A percentile compares a stretch with the other conserved stretches of the same genome.
These are phyloP conservation scores for Hirsutella minnesotensis DNA, from an alignment of 2,329 filamentous ascomycete species.

Conservation along the genomic window DNA sequence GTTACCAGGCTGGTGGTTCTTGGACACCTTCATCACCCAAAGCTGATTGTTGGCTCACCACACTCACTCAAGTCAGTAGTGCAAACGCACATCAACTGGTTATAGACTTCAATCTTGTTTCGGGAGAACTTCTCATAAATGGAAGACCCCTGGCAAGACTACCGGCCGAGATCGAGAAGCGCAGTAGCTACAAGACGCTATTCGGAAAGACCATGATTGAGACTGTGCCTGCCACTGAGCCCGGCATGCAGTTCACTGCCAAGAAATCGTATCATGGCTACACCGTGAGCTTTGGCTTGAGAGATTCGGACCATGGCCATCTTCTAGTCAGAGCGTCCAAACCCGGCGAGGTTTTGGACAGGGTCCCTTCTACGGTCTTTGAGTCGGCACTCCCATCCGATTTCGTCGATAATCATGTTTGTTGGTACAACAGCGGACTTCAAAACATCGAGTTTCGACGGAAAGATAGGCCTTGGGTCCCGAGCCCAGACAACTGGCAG, in stretches of 20 bases:
- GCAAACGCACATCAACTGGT: background rate
- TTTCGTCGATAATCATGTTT: background rate
- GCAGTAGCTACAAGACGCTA: background rate
- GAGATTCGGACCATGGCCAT: background rate
- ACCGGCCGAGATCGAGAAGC: background rate
- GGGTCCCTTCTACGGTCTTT: background rate
- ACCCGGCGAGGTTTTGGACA: background rate
- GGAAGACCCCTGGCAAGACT: background rate
- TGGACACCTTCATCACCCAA: background rate
- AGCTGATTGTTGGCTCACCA: background rate
- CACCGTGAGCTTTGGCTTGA: background rate
- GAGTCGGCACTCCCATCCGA: background rate
- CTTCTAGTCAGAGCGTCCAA: background rate
- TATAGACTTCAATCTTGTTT: background rate
- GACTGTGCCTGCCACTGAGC: background rate
- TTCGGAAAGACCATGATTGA: background rate
- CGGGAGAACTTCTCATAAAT: background rate
- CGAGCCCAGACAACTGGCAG: background rate
- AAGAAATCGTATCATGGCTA: background rate
- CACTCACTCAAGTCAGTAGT: background rate
- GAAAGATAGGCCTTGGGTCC: background rate
- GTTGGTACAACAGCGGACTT: background rate
- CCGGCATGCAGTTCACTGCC: background rate
- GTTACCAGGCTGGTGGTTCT: background rate
- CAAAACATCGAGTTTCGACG: background rate